These are phyloP conservation scores for Paxillus rubicundulus DNA, from an alignment of 768 basidiomycete genomes.

Conservation along the genomic window DNA sequence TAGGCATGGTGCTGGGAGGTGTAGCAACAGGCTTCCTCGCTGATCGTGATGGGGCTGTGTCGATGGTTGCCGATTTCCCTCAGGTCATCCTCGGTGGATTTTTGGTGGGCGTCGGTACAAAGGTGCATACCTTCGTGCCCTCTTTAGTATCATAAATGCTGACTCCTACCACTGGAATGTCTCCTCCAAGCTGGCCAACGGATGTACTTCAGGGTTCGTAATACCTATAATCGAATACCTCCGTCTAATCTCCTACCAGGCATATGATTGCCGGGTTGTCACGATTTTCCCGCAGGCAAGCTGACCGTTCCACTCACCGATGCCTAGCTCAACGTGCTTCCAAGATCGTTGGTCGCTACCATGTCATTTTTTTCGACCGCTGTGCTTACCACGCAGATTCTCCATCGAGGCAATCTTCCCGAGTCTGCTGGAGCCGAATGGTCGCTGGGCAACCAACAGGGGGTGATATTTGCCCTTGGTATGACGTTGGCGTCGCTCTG, in stretches of 20 bases:
- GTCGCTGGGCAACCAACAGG: slow-evolving; percentile 38
- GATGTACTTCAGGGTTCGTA: slow-evolving; percentile 62
- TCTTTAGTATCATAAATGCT: background rate
- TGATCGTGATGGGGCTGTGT: slow-evolving; percentile 33
- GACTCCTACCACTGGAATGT: background rate
- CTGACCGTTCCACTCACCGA: background rate
- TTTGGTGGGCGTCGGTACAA: slow-evolving; percentile 57
- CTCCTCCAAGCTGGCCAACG: slow-evolving; percentile 47
- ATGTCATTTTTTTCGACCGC: slow-evolving; percentile 51
- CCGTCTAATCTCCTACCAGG: slow-evolving; percentile 28
- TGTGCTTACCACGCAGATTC: slow-evolving; percentile 40
- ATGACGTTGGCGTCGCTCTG: slow-evolving; percentile 9
- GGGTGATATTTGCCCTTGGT: slow-evolving; percentile 23
- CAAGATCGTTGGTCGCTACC: slow-evolving; percentile 55
- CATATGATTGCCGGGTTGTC: slow-evolving; percentile 66
- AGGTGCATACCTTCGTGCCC: slow-evolving; percentile 34
- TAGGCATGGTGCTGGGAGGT: slow-evolving; percentile 52
- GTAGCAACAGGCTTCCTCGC: slow-evolving; percentile 35
- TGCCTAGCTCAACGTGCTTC: slow-evolving; percentile 3
- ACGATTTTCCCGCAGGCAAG: slow-evolving; percentile 52
- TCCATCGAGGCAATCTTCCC: slow-evolving; percentile 36
- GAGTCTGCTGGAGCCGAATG: slow-evolving; percentile 35
- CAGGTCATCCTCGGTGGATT: slow-evolving; percentile 47
- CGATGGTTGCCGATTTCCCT: slow-evolving; percentile 26
- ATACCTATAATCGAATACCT: background rate